Evolutionary conservation across 2,329 filamentous ascomycete species (phyloP).

Genomic region (Trichoderma koningiopsis): DNA sequence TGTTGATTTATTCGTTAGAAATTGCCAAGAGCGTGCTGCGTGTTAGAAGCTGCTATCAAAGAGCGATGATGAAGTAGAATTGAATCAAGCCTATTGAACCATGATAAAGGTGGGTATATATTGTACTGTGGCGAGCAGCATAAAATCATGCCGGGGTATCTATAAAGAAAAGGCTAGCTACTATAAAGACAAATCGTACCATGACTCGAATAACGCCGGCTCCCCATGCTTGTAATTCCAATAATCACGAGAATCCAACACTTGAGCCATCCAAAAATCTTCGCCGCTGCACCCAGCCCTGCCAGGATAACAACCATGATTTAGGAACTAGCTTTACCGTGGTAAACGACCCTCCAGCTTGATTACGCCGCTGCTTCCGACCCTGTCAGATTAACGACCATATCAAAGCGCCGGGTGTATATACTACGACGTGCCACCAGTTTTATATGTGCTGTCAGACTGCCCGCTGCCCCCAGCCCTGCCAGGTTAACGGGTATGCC

Average conservation of each 20-base stretch:
- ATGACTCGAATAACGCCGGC: background rate
- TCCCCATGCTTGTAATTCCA: background rate
- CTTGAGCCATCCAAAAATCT: background rate
- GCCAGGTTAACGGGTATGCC: conserved; percentile 18
- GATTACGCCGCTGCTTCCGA: conserved; percentile 18
- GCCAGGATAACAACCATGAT: conserved; percentile 23
- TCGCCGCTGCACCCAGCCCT: conserved; percentile 22
- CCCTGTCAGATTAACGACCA: conserved; percentile 23
- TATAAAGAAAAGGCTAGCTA: background rate
- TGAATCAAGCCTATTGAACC: background rate
- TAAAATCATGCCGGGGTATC: background rate
- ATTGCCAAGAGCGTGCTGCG: background rate
- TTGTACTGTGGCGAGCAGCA: background rate
- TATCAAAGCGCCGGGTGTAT: background rate
- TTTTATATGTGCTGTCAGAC: background rate
- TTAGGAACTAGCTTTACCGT: background rate
- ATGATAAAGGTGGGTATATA: background rate
- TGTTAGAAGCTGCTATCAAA: background rate
- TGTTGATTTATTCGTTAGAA: background rate
- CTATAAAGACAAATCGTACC: background rate
- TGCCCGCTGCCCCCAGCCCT: conserved; percentile 23
- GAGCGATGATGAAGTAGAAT: background rate
- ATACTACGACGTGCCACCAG: background rate
- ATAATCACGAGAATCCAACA: background rate
- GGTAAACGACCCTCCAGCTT: background rate